These are phyloP conservation scores for Russula olivacea DNA, from an alignment of 768 basidiomycete species.

Conservation along the genomic window DNA sequence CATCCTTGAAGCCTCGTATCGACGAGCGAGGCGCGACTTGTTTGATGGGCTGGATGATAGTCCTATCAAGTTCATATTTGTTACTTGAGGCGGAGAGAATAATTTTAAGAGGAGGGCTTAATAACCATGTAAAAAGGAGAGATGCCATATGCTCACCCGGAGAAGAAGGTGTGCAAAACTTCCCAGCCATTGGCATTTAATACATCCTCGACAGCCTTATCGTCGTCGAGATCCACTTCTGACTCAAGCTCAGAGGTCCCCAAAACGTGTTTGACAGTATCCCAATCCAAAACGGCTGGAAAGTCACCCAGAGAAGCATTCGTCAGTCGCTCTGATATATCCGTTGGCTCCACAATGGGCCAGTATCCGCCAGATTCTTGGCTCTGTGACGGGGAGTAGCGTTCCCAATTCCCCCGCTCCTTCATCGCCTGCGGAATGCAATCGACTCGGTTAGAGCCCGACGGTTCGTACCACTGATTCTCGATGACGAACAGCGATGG, in stretches of 20 bases:
- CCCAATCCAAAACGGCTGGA: slow-evolving; percentile 1
- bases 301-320: no score
- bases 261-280: slow-evolving; percentile 2
- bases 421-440: slow-evolving; percentile 32
- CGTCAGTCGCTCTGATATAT: neutral
- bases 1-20: slow-evolving; percentile 40
- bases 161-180: slow-evolving; percentile 37
- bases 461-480: slow-evolving; percentile 39
- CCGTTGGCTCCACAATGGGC: neutral
- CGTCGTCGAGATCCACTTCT: slow-evolving; percentile 26
- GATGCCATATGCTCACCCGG: slow-evolving; percentile 32
- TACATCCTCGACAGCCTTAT: slow-evolving; percentile 30
- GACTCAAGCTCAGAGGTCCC: neutral
- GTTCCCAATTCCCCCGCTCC: slow-evolving; percentile 31
- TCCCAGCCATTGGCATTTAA: slow-evolving; percentile 38
- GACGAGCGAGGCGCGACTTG: slow-evolving; percentile 34
- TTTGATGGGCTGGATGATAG: slow-evolving; percentile 35
- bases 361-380: slow-evolving; percentile 20
- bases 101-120: no score
- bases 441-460: slow-evolving; percentile 37
- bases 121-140: neutral
- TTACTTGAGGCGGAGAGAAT: slow-evolving; percentile 2
- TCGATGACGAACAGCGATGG: slow-evolving; percentile 35
- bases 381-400: slow-evolving; percentile 14
- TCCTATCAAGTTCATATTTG: slow-evolving; percentile 39